Base-by-base conservation (phyloP, 2,329 filamentous ascomycete genomes). In the Verticillium klebahnii region DNA sequence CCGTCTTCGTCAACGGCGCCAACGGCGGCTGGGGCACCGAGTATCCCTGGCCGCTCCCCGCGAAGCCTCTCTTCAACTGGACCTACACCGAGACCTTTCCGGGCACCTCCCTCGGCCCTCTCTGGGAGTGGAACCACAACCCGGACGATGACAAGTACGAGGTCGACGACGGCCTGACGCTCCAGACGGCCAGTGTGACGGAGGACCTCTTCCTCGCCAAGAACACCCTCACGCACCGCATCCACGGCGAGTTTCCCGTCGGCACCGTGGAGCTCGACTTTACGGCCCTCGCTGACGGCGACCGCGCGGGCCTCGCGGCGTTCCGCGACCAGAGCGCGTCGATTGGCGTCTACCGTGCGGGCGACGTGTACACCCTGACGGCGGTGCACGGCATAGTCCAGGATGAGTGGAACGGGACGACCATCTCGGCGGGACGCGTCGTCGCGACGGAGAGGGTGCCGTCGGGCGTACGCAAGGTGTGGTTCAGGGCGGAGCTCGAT, bases 51-150 rank as follows among this genome's bases (percentile, higher is more conserved):
- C 76, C 79, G 0, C 65, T 76, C 0, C 56, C 66, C 1, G 58
- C 63, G 0, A 60, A 62, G 1, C 61, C 65, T 0, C 62, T 69
- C 3, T 66, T 68, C 15, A 70, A 65, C 37, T 69, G 70, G 62
- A 67, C 69, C 0, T 77, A 81, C 17, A 77, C 74, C 0, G 82
- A 87, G 62, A 69, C 62, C 0, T 87, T 87, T 64, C 57, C 64
- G 0, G 80, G 78, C 0, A 67, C 71, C 0, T 64, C 70, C 0
- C 73, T 87, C 1, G 69, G 73, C 7, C 74, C 76, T 0, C 72
- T 78, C 2, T 87, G 82, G 81, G 84, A 87, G 69, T 87, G 84
- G 84, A 88, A 87, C 67, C 85, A 87, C 65, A 86, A 87, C 68
- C 85, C 85, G 0, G 82, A 87, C 61, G 75, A 71, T 1, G 72